phyloP scores from a whole-genome alignment of 1,284 basidiomycete genomes.

The Chondrostereum purpureum region DNA sequence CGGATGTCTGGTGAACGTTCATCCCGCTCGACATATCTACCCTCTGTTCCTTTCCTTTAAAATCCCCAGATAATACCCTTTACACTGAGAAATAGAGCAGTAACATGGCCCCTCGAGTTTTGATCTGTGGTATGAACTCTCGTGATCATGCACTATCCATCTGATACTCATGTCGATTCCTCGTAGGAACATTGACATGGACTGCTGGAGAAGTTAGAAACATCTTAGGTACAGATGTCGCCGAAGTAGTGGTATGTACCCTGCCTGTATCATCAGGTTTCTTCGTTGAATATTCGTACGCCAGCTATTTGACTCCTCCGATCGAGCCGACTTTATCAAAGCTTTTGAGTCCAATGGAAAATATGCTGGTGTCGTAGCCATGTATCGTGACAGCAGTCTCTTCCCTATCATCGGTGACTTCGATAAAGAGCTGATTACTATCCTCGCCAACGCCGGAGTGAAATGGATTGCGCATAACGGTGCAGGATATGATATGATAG shows the following conservation, averaged over 20 bases:
- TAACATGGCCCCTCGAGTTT: constrained; percentile 34
- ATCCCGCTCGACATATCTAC: no score
- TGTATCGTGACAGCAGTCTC: constrained; percentile 75
- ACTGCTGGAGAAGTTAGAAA: constrained; percentile 67
- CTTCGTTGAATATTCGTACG: constrained; percentile 1
- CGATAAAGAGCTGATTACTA: constrained; percentile 70
- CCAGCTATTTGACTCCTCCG: constrained; percentile 60
- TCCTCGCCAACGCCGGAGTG: constrained; percentile 54
- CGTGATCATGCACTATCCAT: not conserved
- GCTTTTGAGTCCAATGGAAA: constrained; percentile 61
- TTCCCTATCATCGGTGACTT: constrained; percentile 68
- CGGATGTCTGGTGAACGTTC: no score
- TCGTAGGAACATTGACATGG: constrained; percentile 68
- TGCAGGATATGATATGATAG: constrained; percentile 88
- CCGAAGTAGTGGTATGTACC: constrained; percentile 68
- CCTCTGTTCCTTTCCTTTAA: no score
- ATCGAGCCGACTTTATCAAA: constrained; percentile 63
- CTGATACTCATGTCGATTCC: constrained; percentile 1
- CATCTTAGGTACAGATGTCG: constrained; percentile 60
- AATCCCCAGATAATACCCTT: no score
- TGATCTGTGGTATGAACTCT: constrained; percentile 35
- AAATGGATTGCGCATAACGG: constrained; percentile 90
- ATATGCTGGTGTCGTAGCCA: constrained; percentile 69
- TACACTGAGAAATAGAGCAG: no score
- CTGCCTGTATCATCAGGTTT: not conserved